Base-by-base conservation (phyloP, 2,329 filamentous ascomycete species). In the Neophaeococcomyces aloes region DNA sequence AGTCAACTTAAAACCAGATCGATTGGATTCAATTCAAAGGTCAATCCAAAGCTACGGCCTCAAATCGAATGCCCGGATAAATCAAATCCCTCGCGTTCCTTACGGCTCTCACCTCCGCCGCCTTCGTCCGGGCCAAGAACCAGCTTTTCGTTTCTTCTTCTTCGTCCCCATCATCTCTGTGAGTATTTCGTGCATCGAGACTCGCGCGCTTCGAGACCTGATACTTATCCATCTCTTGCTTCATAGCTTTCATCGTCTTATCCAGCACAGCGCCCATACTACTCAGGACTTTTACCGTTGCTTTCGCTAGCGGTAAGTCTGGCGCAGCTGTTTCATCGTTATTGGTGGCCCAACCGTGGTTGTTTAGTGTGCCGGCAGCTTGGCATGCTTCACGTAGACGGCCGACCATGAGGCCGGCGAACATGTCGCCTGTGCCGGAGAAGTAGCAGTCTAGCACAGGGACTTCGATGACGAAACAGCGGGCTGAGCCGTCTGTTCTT, bases 401-500 rank as follows among this genome's bases (percentile, higher is more conserved):
- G 31, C 85, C 85, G 1, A 94, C 79, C 59, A 86, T 87, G 35
- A 98, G 72, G 6, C 89, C 89, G 23, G 87, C 89, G 59, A 98
- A 96, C 89, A 98, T 95, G 67, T 98, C 91, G 36, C 91, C 91
- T 0, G 93, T 96, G 31, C 91, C 91, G 56, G 83, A 87, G 65
- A 96, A 98, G 71, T 91, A 94, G 65, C 87, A 85, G 59, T 94
- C 84, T 47, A 95, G 80, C 21, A 82, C 77, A 0, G 89, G 87
- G 45, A 95, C 86, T 44, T 83, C 78, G 57, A 96, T 81, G 57
- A 82, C 80, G 71, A 96, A 98, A 41, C 89, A 74, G n/a, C 91
- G 81, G 0, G 89, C 79, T 32, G 70, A 71, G 51, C 78, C 75
- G 42, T 55, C 49, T 15, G 30, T 36, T 19, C 38, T 43, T 39